phyloP scores from a whole-genome alignment of 2,329 filamentous ascomycete genomes.

The Phyllosticta citriasiana region DNA sequence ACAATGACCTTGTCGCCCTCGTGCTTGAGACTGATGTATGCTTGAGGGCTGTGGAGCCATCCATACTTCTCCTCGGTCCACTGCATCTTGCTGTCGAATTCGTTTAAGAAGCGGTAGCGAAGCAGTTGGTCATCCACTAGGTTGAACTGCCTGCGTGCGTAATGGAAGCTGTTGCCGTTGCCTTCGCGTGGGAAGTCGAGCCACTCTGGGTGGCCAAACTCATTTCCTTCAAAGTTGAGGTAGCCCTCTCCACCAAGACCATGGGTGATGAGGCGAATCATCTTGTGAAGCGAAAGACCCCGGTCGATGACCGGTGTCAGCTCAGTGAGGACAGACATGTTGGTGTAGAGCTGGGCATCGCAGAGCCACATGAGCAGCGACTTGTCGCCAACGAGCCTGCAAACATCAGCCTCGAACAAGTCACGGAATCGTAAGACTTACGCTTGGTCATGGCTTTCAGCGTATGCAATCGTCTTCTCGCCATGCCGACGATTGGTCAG shows the following conservation, averaged over 20 bases:
- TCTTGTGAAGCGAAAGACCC: constrained; percentile 88
- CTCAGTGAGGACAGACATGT: constrained; percentile 84
- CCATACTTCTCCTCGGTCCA: constrained; percentile 76
- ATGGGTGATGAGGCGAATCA: constrained; percentile 92
- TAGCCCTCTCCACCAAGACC: constrained; percentile 89
- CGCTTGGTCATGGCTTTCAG: constrained; percentile 96
- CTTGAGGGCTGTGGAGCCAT: constrained; percentile 79
- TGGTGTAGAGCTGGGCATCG: constrained; percentile 92
- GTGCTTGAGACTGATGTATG: constrained; percentile 89
- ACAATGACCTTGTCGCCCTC: constrained; percentile 90
- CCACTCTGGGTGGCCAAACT: constrained; percentile 98
- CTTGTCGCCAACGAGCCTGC: constrained; percentile 91
- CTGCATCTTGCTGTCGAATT: constrained; percentile 92
- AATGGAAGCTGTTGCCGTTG: constrained; percentile 89
- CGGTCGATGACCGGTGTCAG: constrained; percentile 82
- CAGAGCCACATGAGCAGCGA: constrained; percentile 96
- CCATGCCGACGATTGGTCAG: constrained; percentile 87
- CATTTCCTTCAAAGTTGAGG: constrained; percentile 97
- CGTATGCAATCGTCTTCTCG: constrained; percentile 97
- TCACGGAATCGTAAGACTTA: constrained; percentile 41
- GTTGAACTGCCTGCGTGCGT: constrained; percentile 87
- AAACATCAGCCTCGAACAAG: constrained; percentile 14
- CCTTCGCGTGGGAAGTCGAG: constrained; percentile 93
- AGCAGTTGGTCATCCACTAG: constrained; percentile 76
- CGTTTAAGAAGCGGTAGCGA: constrained; percentile 83